Evolutionary conservation across 2,329 filamentous ascomycete species (phyloP).

Genomic region (Neofusicoccum kwambonambiense): DNA sequence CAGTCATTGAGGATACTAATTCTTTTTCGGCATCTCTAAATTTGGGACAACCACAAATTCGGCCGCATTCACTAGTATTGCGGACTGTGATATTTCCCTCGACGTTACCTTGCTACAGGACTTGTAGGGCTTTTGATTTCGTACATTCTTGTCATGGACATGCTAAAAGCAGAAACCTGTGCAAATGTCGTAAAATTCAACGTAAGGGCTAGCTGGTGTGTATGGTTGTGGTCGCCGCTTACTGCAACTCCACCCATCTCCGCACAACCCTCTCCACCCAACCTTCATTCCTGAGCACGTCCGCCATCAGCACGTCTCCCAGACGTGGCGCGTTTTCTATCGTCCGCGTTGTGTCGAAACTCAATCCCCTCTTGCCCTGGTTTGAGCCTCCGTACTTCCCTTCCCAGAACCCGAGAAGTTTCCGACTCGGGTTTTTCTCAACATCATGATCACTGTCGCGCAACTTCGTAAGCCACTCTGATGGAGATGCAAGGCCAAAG

Average conservation of each 20-base stretch:
- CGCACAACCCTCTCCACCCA: neutral
- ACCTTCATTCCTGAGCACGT: neutral
- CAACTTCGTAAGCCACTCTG: conserved; percentile 28
- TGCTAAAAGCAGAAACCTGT: too few relatives aligned
- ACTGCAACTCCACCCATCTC: neutral
- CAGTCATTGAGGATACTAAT: too few relatives aligned
- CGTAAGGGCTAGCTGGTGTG: too few relatives aligned
- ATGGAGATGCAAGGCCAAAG: conserved; percentile 25
- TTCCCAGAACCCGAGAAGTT: conserved; percentile 31
- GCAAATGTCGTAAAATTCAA: too few relatives aligned
- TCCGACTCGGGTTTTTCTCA: conserved; percentile 28
- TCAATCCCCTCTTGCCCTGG: neutral
- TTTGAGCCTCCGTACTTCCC: conserved; percentile 24
- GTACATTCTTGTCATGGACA: too few relatives aligned
- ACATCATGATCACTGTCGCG: conserved; percentile 25
- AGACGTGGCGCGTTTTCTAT: neutral
- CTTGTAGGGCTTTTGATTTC: too few relatives aligned
- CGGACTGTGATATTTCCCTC: too few relatives aligned
- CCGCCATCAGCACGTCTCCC: neutral
- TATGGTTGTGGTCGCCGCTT: too few relatives aligned
- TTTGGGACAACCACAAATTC: too few relatives aligned
- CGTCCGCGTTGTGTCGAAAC: neutral
- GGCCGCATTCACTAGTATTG: too few relatives aligned
- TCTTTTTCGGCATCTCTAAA: too few relatives aligned
- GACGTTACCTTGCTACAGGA: too few relatives aligned